Evolutionary conservation across 2,329 filamentous ascomycete species (phyloP), one percentile per base, ranked within the genome.

Genomic region (Scedosporium dehoogii): DNA sequence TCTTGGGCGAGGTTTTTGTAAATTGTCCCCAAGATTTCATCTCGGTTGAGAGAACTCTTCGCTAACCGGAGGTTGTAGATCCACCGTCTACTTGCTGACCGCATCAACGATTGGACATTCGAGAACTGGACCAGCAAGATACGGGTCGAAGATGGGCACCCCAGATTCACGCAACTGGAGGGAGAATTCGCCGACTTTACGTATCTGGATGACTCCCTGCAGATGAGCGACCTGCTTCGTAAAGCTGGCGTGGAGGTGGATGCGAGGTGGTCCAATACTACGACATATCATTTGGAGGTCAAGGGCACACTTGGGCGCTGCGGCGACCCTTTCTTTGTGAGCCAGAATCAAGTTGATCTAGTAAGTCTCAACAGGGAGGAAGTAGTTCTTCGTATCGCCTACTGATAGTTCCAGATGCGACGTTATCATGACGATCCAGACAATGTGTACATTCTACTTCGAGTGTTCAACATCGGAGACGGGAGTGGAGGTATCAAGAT

Each of bases 51-150:
- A 27, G 25, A 27, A 27, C 5, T 27, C 25, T 27, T 27, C 25
- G 3, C 25, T 27, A 27, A 27, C 25, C 25, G 25, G 25, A 27
- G 25, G 25, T 27, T 46, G 12, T 27, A 64, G 63, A 25, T 64
- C 38, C 55, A 63, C 53, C 48, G 21, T 1, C 10, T 64, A 33
- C 59, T 64, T 38, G 58, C 59, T 18, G 6, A 42, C 38, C 48
- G 59, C 4, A 63, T 64, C 44, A 42, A 33, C 29, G 53, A 53
- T n/a, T 64, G 63, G 63, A 53, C 61, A 10, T 44, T 27, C 33
- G 33, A 63, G n/a, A 53, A 63, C 23, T 64, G 63, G 63, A 64
- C 63, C 38, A 64, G 63, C 38, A 64, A 44, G 41, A 21, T 63
- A 16, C 61, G 63, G 18, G 53, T 56, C 18, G 61, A 62, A 16